Conservation (phyloP, 2,329 filamentous ascomycete genomes). For the Delphinella strobiligena region DNA sequence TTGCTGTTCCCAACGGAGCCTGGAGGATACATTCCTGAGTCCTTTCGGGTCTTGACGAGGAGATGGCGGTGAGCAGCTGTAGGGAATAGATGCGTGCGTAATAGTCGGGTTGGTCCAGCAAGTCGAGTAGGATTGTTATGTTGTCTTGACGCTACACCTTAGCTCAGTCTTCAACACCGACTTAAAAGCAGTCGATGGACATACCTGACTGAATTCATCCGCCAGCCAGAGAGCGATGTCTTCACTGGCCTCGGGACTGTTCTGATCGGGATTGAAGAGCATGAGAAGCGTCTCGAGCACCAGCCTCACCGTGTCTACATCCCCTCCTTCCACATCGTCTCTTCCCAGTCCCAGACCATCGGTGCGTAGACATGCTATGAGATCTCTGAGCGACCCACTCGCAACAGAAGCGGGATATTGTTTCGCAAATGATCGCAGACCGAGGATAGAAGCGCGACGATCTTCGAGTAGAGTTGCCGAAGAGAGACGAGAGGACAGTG, state of each 20-base stretch:
- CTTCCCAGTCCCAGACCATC: constrained; percentile 41
- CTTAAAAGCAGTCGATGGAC: constrained; percentile 8
- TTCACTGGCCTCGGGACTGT: constrained; percentile 75
- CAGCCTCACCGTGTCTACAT: constrained; percentile 92
- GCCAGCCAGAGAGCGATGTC: constrained; percentile 94
- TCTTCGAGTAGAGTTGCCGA: constrained; percentile 91
- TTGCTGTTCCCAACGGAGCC: constrained; percentile 76
- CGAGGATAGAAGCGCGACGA: constrained; percentile 81
- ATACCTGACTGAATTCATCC: constrained; percentile 88
- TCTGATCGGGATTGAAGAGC: constrained; percentile 64
- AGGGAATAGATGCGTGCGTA: constrained; percentile 73
- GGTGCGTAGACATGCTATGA: constrained; percentile 74
- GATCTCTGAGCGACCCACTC: constrained; percentile 75
- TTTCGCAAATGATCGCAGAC: constrained; percentile 89
- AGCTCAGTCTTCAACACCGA: constrained; percentile 34
- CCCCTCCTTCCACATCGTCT: constrained; percentile 28
- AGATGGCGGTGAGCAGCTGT: constrained; percentile 77
- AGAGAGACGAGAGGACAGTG: constrained; percentile 73
- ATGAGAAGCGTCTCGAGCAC: constrained; percentile 90
- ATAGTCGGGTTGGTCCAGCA: constrained; percentile 67
- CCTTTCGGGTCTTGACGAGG: constrained; percentile 72
- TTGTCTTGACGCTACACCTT: constrained; percentile 74
- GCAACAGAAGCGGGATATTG: constrained; percentile 92
- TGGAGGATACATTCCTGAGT: constrained; percentile 91
- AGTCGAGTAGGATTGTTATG: constrained; percentile 76